These are phyloP conservation scores for Claviceps capensis DNA, from an alignment of 2,329 filamentous ascomycete genomes.

Conservation along the genomic window DNA sequence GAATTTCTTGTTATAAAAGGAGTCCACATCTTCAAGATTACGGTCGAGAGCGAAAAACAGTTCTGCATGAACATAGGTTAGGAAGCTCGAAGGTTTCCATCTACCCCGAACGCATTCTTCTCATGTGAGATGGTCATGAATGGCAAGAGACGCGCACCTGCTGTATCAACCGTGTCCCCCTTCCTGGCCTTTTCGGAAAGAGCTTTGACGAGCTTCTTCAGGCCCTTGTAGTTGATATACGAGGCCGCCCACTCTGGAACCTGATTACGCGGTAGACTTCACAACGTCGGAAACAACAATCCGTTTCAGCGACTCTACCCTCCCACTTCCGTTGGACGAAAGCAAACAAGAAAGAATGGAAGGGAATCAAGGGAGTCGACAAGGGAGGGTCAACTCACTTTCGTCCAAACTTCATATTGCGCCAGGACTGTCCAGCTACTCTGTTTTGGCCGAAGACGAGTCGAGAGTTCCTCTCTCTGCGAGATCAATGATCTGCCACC, in stretches of 20 bases:
- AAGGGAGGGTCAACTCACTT: slow-evolving; percentile 29
- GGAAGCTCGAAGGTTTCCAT: slow-evolving; percentile 13
- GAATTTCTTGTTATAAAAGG: slow-evolving; percentile 94
- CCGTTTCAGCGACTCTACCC: slow-evolving; percentile 8
- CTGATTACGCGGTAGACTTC: slow-evolving; percentile 62
- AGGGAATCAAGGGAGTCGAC: neutral
- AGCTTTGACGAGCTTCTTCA: slow-evolving; percentile 92
- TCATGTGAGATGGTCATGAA: slow-evolving; percentile 7
- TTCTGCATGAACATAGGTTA: slow-evolving; percentile 41
- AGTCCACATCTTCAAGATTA: slow-evolving; percentile 92
- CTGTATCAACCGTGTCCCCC: slow-evolving; percentile 71
- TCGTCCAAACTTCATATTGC: slow-evolving; percentile 47
- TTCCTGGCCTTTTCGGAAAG: slow-evolving; percentile 51
- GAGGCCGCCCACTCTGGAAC: slow-evolving; percentile 75
- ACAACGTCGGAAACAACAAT: neutral
- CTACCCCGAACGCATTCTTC: slow-evolving; percentile 11
- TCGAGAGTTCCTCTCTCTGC: neutral
- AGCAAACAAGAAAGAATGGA: neutral
- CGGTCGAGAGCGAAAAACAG: slow-evolving; percentile 96
- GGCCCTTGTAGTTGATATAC: slow-evolving; percentile 80
- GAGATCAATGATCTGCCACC: neutral
- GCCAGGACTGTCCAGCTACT: neutral
- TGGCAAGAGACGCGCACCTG: slow-evolving; percentile 50
- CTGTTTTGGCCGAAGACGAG: neutral
- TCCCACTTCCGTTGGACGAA: neutral